Percentiles rank a stretch among this genome's conserved stretches.
Conservation (phyloP, 345 rosid species). For the Citrus maxima region DNA sequence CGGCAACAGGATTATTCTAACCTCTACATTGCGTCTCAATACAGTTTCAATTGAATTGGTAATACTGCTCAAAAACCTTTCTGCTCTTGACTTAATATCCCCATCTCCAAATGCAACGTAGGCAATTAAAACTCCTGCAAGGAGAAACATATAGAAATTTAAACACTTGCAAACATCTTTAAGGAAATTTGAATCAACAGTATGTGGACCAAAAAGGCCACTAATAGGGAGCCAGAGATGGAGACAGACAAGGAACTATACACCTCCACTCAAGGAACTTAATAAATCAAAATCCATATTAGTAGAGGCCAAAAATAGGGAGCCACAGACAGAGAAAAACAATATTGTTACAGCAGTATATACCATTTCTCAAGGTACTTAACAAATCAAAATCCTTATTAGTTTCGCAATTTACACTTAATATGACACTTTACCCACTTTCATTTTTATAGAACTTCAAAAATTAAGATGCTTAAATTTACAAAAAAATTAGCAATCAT, state of each 20-base stretch:
- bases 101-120: constrained; percentile 68
- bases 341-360: not conserved
- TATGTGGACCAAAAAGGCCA: not conserved
- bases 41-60: constrained; percentile 91
- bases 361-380: not conserved
- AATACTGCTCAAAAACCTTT: constrained; percentile 89
- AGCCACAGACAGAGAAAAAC: not conserved
- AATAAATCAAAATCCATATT: not conserved
- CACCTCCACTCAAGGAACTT: not conserved
- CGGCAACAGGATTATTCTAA: constrained; percentile 67
- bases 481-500: not conserved
- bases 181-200: not conserved
- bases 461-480: not conserved
- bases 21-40: constrained; percentile 74
- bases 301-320: not conserved
- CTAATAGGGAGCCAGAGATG: not conserved
- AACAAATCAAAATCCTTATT: not conserved
- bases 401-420: not conserved
- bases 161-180: not conserved
- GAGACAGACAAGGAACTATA: not conserved
- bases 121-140: constrained; percentile 74
- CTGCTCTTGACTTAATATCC: constrained; percentile 76
- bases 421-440: not conserved
- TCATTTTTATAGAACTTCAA: not conserved
- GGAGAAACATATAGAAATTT: constrained; percentile 12